Evolutionary conservation across 2,329 filamentous ascomycete genomes (phyloP).

Genomic region (Zymoseptoria pseudotritici): DNA sequence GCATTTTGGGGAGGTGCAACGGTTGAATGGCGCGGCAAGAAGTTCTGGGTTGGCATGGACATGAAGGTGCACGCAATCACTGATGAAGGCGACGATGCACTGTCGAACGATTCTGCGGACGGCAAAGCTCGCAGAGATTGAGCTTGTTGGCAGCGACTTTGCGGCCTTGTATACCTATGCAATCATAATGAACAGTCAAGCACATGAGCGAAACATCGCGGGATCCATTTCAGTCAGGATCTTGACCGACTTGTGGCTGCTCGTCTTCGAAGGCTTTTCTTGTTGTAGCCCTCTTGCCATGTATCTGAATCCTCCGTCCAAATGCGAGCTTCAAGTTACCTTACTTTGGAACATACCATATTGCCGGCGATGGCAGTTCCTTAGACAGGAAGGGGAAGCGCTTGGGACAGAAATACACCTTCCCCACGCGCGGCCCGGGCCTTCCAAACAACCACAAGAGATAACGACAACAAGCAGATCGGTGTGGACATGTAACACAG

Average conservation of each 20-base stretch:
- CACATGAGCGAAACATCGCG: too few relatives aligned
- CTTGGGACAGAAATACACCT: neutral
- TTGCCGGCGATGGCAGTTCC: neutral
- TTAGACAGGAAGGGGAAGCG: neutral
- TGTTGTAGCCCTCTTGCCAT: too few relatives aligned
- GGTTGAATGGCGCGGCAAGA: slow-evolving; percentile 78
- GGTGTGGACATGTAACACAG: neutral
- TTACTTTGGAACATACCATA: too few relatives aligned
- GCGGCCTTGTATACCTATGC: neutral
- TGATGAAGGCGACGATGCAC: neutral
- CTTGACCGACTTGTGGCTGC: too few relatives aligned
- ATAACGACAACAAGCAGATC: neutral
- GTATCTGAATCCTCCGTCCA: too few relatives aligned
- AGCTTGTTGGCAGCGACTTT: neutral
- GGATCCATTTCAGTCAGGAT: too few relatives aligned
- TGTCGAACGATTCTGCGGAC: neutral
- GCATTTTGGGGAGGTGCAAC: slow-evolving; percentile 83
- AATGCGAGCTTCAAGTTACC: too few relatives aligned
- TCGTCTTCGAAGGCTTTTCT: too few relatives aligned
- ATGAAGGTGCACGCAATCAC: slow-evolving; percentile 61
- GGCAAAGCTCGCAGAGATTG: slow-evolving; percentile 5
- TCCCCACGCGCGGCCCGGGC: neutral
- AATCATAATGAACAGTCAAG: neutral
- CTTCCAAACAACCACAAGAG: neutral
- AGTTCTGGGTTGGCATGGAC: slow-evolving; percentile 74